Evolutionary conservation across 1,284 basidiomycete species (phyloP), one percentile per base, ranked within the genome.

Genomic region (Pyrrhoderma lamaoense): DNA sequence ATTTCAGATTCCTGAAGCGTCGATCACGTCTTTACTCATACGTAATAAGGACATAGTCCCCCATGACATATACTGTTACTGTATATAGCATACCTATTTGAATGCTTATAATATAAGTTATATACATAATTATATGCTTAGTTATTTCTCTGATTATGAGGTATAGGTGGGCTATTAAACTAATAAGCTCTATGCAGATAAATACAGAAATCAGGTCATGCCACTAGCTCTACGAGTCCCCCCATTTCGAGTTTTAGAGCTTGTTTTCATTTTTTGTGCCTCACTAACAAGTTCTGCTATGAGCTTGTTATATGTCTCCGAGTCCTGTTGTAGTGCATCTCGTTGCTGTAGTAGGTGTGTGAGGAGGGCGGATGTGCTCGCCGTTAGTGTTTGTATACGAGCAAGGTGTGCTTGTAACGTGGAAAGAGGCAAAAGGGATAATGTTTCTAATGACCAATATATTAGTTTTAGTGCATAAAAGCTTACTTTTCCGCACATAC

Each of bases 301-400:
- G 36, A 89, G 68, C 25, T 78, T 80, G 64, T 90, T 89, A 62
- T 90, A 90, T 37, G 81, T 89, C 64, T 90, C 89, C 37, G 85
- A 87, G 62, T 94, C 91, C 65, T 94, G 89, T 59, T 87, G 82
- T 57, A 93, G 69, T 19, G 87, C 82, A 58, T 94, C 92, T 58
- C 85, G 80, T 47, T 79, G 77, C 67, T 95, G 91, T 51, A 93
- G 70, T 19, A 91, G 70, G 68, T 91, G 79, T 8, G 89, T 89
- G 48, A 95, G 69, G 13, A 89, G 69, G 1, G 78, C 70, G 1
- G 88, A 90, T 0, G 87, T 81, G 38, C 79, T 77, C 1, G 82
- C 79, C 0, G 87, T 92, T 51, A 89, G 81, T 34, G 68, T 58
- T 47, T 78, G 79, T 31, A 94, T 65, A 13, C 89, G 80, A 4